Percentiles rank a stretch among this genome's conserved stretches.
These are phyloP conservation scores for Globisporangium spinosum DNA, from an alignment of 352 stramenopile species.

Conservation along the genomic window DNA sequence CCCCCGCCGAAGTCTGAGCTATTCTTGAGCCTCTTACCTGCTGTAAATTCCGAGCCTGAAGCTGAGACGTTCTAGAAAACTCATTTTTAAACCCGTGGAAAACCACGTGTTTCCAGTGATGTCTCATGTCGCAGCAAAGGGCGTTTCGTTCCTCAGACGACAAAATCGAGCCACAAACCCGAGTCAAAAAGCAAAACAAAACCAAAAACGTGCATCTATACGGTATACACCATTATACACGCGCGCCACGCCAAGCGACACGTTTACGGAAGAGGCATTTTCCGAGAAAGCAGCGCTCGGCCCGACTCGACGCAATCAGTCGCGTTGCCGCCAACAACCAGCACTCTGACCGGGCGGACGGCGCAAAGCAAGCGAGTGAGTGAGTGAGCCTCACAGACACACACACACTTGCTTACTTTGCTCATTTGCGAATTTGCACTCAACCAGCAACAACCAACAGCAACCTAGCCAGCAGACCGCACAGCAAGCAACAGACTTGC, in stretches of 20 bases:
- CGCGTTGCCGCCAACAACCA: not conserved
- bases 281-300: conserved; percentile 2
- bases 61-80: not conserved
- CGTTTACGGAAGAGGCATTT: conserved; percentile 13
- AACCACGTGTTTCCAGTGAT: not conserved
- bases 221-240: not conserved
- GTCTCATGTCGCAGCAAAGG: not conserved
- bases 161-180: not conserved
- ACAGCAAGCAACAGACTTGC: conserved; percentile 1
- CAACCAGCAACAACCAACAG: conserved; percentile 5
- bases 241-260: not conserved
- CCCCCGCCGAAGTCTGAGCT: not conserved
- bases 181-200: not conserved
- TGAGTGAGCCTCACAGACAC: no score
- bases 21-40: not conserved
- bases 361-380: not conserved
- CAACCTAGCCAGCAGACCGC: not conserved
- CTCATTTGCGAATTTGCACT: conserved; percentile 16
- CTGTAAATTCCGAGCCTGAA: not conserved
- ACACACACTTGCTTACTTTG: not conserved
- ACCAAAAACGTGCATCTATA: not conserved
- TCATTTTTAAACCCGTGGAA: not conserved
- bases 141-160: not conserved
- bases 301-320: conserved; percentile 1
- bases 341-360: not conserved